A percentile compares a stretch with the other conserved stretches of the same genome.
These are phyloP conservation scores for Raphidocelis subcapitata DNA, from an alignment of 139 green algal genomes.

Conservation along the genomic window DNA sequence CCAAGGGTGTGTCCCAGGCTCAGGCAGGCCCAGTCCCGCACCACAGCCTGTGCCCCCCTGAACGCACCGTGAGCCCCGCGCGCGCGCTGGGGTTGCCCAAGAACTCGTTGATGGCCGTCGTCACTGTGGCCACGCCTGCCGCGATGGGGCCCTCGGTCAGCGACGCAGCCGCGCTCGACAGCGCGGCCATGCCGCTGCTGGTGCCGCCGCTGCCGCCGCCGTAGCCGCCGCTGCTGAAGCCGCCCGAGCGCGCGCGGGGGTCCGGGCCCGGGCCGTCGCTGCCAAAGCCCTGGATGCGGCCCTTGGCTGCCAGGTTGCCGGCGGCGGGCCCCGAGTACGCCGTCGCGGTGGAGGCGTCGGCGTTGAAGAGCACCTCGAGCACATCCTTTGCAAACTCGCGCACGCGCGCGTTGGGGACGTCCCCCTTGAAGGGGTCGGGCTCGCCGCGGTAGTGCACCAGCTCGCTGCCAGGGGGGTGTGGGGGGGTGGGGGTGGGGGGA, in stretches of 20 bases:
- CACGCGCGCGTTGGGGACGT: constrained; percentile 58
- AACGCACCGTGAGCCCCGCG: background rate
- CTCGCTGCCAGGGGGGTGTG: constrained; percentile 34
- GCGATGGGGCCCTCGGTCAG: constrained; percentile 7
- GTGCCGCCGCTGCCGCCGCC: constrained; percentile 6
- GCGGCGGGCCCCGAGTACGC: too few species aligned
- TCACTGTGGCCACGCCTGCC: constrained; percentile 13
- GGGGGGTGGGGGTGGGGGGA: too few species aligned
- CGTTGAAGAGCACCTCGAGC: constrained; percentile 56
- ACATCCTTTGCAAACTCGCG: constrained; percentile 60
- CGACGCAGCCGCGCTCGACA: background rate
- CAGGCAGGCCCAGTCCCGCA: too few species aligned
- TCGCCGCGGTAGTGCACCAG: constrained; percentile 55
- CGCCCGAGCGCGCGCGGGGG: background rate
- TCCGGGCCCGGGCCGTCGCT: constrained; percentile 31
- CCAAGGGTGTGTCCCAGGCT: too few species aligned
- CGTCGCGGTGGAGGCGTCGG: background rate
- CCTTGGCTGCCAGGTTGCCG: constrained; percentile 20
- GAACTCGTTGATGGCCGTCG: constrained; percentile 6
- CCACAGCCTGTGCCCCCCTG: too few species aligned
- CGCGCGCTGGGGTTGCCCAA: constrained; percentile 7
- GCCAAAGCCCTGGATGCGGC: constrained; percentile 79
- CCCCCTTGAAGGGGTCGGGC: constrained; percentile 64
- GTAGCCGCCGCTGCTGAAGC: constrained; percentile 17
- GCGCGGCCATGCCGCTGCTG: background rate